phyloP scores from a whole-genome alignment of 2,329 filamentous ascomycete species.

The Alternaria incomplexa region DNA sequence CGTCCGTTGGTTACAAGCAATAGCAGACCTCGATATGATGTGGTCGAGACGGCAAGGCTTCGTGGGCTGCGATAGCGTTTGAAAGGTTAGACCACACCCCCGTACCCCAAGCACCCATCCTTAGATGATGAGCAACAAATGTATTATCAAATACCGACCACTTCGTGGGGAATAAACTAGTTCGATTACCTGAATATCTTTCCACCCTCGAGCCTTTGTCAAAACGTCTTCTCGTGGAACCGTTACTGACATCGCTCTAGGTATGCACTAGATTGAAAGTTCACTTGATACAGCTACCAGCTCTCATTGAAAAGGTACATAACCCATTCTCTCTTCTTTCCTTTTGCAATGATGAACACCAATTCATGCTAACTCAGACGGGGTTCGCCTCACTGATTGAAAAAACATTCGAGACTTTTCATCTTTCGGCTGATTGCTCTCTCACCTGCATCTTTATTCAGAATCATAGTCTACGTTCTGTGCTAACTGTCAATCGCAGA shows the following conservation, averaged over 20 bases:
- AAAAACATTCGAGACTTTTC: slow-evolving; percentile 46
- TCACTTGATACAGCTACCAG: background rate
- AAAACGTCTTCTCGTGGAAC: background rate
- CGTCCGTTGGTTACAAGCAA: background rate
- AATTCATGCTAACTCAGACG: slow-evolving; percentile 50
- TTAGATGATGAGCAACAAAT: slow-evolving; percentile 46
- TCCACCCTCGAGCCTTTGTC: slow-evolving; percentile 5
- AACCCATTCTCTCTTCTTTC: slow-evolving; percentile 2
- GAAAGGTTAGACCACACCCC: slow-evolving; percentile 23
- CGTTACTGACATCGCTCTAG: slow-evolving; percentile 24
- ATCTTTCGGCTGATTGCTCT: slow-evolving; percentile 48
- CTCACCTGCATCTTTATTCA: background rate
- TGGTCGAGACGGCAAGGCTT: slow-evolving; percentile 2
- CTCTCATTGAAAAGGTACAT: slow-evolving; percentile 16
- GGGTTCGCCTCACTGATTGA: slow-evolving; percentile 42
- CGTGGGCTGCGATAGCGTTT: slow-evolving; percentile 18
- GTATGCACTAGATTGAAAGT: background rate
- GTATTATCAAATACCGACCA: slow-evolving; percentile 51
- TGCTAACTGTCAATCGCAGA: slow-evolving; percentile 11
- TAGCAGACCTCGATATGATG: background rate
- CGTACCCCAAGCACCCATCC: background rate
- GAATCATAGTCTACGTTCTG: background rate
- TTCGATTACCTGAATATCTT: slow-evolving; percentile 49
- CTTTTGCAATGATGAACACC: slow-evolving; percentile 42
- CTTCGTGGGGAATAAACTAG: slow-evolving; percentile 45